These are phyloP conservation scores for Citrus medica DNA, from an alignment of 345 rosid genomes.

Conservation along the genomic window DNA sequence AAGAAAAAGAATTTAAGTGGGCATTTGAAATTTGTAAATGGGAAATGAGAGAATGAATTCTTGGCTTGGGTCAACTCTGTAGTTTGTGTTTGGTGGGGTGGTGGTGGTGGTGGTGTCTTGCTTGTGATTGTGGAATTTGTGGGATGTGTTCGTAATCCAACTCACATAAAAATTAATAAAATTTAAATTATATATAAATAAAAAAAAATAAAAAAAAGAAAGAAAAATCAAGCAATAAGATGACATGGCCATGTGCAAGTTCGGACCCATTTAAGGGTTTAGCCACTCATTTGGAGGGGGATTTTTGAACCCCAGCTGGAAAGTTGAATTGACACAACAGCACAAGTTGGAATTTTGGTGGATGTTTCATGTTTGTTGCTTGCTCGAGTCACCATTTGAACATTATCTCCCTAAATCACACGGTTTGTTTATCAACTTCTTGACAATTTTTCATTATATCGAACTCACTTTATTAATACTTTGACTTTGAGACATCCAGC, in stretches of 20 bases:
- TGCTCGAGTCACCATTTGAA: background rate
- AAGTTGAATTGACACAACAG: conserved; percentile 6
- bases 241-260: conserved; percentile 45
- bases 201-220: background rate
- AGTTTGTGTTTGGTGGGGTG: background rate
- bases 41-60: background rate
- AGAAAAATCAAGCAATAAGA: background rate
- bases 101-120: background rate
- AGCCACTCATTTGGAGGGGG: conserved; percentile 8
- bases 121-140: background rate
- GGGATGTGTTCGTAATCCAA: background rate
- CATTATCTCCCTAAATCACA: background rate
- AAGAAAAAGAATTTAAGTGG: too few species aligned
- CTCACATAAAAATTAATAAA: background rate
- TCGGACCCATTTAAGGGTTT: conserved; percentile 18
- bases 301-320: conserved; percentile 23
- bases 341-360: conserved; percentile 13
- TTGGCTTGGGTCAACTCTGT: background rate
- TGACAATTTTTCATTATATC: background rate
- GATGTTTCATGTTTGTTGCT: background rate
- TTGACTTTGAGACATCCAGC: background rate
- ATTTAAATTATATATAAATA: too few species aligned
- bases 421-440: background rate
- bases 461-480: background rate
- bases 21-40: background rate